Evolutionary conservation across 345 rosid genomes (phyloP).

Genomic region (Cardamine resedifolia): DNA sequence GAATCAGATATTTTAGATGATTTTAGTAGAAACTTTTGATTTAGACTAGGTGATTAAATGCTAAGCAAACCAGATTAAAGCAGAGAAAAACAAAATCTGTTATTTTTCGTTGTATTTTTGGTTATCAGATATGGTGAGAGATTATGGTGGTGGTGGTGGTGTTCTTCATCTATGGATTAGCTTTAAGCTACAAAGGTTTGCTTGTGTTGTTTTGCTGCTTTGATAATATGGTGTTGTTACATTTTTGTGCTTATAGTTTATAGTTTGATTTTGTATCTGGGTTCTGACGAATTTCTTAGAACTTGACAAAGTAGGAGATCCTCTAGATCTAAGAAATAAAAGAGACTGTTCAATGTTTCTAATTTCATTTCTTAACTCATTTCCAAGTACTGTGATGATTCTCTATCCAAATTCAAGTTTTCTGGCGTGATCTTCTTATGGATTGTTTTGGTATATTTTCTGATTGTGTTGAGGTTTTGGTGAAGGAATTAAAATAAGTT

Average conservation of each 20-base stretch:
- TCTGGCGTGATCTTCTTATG: not conserved
- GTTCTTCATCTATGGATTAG: constrained; percentile 35
- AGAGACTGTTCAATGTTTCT: not conserved
- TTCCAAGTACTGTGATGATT: constrained; percentile 3
- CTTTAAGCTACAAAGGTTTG: constrained; percentile 38
- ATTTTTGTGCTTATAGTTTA: not conserved
- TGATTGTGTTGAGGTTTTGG: constrained; percentile 14
- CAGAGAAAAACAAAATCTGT: not conserved
- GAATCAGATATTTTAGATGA: not conserved
- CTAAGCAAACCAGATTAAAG: constrained; percentile 25
- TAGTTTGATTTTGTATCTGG: constrained; percentile 14
- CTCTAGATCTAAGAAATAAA: constrained; percentile 13
- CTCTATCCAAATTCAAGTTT: too few species aligned
- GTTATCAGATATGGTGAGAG: constrained; percentile 24
- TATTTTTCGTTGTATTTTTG: not conserved
- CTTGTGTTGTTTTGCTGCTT: not conserved
- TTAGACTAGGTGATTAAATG: constrained; percentile 14
- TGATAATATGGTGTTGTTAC: not conserved
- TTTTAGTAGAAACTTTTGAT: not conserved
- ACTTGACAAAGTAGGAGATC: constrained; percentile 9
- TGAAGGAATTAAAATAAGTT: constrained; percentile 23
- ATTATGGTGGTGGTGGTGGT: constrained; percentile 35
- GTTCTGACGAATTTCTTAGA: constrained; percentile 21
- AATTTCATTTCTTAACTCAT: not conserved
- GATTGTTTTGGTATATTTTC: not conserved